Evolutionary conservation across 2,329 filamentous ascomycete species (phyloP).

Genomic region (Rhynchosporium secalis): DNA sequence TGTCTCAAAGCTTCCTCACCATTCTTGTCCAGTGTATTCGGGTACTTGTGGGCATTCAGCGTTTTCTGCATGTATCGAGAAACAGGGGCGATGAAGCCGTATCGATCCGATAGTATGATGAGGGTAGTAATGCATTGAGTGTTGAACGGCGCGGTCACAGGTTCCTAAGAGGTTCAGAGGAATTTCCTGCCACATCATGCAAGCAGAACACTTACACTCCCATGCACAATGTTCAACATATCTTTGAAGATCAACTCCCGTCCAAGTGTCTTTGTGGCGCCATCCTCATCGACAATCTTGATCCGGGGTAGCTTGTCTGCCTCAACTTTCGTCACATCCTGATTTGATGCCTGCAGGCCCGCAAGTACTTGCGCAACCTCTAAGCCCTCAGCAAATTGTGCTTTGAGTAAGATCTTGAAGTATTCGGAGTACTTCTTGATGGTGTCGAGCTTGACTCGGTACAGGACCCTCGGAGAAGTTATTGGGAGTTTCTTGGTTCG

Average conservation of each 20-base stretch:
- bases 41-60: slow-evolving; percentile 55
- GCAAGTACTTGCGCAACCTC: slow-evolving; percentile 53
- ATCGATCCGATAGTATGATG: slow-evolving; percentile 71
- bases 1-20: slow-evolving; percentile 67
- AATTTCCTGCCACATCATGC: neutral
- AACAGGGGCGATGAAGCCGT: slow-evolving; percentile 62
- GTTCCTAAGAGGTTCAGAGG: slow-evolving; percentile 27
- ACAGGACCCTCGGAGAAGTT: slow-evolving; percentile 42
- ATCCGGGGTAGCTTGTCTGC: slow-evolving; percentile 60
- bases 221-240: slow-evolving; percentile 66
- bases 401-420: slow-evolving; percentile 66
- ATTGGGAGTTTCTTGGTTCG: slow-evolving; percentile 31
- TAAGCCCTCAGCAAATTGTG: slow-evolving; percentile 64
- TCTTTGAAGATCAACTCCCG: slow-evolving; percentile 66
- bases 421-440: slow-evolving; percentile 66
- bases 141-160: slow-evolving; percentile 49
- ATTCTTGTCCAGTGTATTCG: slow-evolving; percentile 48
- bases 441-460: slow-evolving; percentile 58
- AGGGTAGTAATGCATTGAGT: slow-evolving; percentile 63
- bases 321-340: slow-evolving; percentile 51
- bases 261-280: slow-evolving; percentile 60
- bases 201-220: slow-evolving; percentile 43
- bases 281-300: slow-evolving; percentile 65
- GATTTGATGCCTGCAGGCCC: slow-evolving; percentile 47
- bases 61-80: slow-evolving; percentile 52